These are phyloP conservation scores for Stenogyne calaminthoides DNA, from an alignment of 305 asterid species.

Conservation along the genomic window DNA sequence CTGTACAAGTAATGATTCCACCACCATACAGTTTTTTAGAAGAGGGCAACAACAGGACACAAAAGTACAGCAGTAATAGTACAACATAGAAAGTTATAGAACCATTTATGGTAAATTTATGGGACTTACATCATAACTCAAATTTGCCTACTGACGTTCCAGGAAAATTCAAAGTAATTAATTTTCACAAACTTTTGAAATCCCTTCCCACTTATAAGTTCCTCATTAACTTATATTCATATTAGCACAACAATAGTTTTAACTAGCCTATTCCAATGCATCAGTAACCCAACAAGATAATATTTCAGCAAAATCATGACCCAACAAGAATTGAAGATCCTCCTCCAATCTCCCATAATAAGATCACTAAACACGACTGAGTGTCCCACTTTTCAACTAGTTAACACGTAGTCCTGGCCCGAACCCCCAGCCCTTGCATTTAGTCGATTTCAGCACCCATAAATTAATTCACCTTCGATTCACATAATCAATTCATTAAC, in stretches of 20 bases:
- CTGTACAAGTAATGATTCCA: conserved; percentile 1
- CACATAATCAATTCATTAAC: background rate
- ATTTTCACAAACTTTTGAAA: background rate
- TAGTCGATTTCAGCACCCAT: background rate
- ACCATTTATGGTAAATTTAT: background rate
- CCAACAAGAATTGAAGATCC: background rate
- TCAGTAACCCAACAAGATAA: background rate
- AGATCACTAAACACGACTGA: background rate
- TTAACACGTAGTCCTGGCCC: background rate
- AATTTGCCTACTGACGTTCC: background rate
- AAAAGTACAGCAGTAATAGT: background rate
- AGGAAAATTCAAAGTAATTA: background rate
- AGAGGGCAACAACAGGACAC: background rate
- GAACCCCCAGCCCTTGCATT: background rate
- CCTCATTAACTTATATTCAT: background rate
- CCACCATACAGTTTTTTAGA: background rate
- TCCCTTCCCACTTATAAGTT: background rate
- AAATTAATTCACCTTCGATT: background rate
- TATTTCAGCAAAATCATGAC: background rate
- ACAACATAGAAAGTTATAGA: background rate
- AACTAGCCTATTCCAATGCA: background rate
- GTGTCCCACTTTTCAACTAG: background rate
- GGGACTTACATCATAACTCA: background rate
- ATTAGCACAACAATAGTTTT: background rate
- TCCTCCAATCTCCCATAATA: background rate